Evolutionary conservation across 257 asterid species (phyloP).

Genomic region (Solanum paucissectum): DNA sequence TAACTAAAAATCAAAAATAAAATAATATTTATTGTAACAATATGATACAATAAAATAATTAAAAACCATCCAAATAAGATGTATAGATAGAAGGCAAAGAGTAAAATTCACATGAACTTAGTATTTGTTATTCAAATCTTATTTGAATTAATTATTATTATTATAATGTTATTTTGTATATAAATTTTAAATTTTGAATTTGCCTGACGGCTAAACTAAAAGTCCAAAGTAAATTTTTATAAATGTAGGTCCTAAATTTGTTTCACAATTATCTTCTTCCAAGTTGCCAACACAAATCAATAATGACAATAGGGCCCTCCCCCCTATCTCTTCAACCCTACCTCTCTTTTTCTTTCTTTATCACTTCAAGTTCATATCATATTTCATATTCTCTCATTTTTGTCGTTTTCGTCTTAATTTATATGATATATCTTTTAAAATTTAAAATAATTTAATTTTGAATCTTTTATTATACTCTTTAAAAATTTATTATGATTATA

Average conservation of each 20-base stretch:
- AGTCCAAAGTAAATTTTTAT: background rate
- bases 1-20: background rate
- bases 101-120: background rate
- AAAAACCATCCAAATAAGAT: background rate
- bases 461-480: no score
- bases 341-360: conserved; percentile 4
- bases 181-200: background rate
- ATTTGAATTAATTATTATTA: no score
- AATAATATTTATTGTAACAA: background rate
- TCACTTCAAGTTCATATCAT: background rate
- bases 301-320: conserved; percentile 40
- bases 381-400: background rate
- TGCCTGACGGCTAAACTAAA: no score
- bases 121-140: no score
- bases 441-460: background rate
- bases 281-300: conserved; percentile 29
- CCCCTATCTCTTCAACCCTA: conserved; percentile 9
- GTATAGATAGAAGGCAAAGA: background rate
- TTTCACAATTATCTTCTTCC: background rate
- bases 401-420: background rate
- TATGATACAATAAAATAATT: background rate
- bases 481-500: background rate
- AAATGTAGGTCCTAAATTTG: background rate
- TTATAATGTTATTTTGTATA: no score
- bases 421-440: background rate